Base-by-base conservation (phyloP, 768 basidiomycete genomes). In the Auricularia sp. region DNA sequence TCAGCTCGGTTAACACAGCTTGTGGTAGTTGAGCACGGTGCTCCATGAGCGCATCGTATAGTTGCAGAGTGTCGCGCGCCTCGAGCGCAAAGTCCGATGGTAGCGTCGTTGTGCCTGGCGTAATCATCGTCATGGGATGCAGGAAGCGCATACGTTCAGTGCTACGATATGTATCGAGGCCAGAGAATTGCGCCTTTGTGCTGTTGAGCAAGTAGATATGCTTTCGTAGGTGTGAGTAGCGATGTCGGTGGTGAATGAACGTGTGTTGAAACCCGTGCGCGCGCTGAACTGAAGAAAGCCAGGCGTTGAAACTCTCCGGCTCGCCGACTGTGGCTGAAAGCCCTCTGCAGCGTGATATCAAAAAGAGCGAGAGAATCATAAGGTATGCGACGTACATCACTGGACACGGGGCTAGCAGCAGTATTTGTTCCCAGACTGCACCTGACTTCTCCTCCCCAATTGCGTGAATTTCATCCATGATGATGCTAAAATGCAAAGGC, bases 211-310 rank as follows among this genome's bases (percentile, higher is more conserved):
- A 70, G 68, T 87, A 90, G 64, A 75, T 78, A 70, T 81, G 87
- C 71, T 90, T 90, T 54, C 88, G 81, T 1, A 90, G 79, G 67
- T 88, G 87, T 3, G 87, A 88, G 71, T 88, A 90, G 11, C 88
- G 83, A 72, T 88, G 83, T 1, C 81, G 82, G 70, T 88, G 84
- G 62, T 84, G 72, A 51, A 90, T 80, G 70, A 85, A 83, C 1
- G 75, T 77, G 71, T 89, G 83, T 35, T 81, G 72, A 72, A 82
- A 85, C 0, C 83, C 81, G 62, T 86, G 83, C 0, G 82, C 78
- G 62, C 72, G 69, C 71, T 90, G 87, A 16, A 90, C 83, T 1
- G 81, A 79, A 62, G 75, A 75, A 1, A 90, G 80, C 88, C 88
- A 90, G 3, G 74, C 66, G 67, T 85, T 87, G 73, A 90, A 90